phyloP scores from a whole-genome alignment of 129 eudicot species.

The Cynara cardunculus region DNA sequence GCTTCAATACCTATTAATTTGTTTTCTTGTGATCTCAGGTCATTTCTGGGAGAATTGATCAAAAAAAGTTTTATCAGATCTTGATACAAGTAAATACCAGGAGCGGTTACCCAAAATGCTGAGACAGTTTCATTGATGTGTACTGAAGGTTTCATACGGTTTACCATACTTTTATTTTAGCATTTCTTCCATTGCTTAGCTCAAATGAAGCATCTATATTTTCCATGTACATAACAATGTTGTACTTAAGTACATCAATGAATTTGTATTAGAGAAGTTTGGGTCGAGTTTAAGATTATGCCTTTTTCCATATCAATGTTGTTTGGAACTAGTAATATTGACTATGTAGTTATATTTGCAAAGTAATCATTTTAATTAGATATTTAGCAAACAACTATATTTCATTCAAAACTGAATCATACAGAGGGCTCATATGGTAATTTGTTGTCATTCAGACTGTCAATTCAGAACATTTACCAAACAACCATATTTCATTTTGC shows the following conservation, averaged over 20 bases:
- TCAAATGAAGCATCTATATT: neutral
- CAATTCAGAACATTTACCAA: too few species aligned
- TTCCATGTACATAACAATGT: neutral
- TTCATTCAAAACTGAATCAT: too few species aligned
- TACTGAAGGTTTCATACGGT: neutral
- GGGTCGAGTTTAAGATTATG: neutral
- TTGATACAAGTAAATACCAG: conserved; percentile 77
- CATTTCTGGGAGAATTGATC: conserved; percentile 72
- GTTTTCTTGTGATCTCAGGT: conserved; percentile 30
- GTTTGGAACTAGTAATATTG: too few species aligned
- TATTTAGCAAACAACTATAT: too few species aligned
- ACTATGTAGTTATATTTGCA: too few species aligned
- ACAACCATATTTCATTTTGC: too few species aligned
- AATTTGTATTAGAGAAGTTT: neutral
- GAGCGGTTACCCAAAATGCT: neutral
- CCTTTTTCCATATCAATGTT: neutral
- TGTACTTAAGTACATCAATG: too few species aligned
- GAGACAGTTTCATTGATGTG: neutral
- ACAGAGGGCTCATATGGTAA: too few species aligned
- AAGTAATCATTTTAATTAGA: too few species aligned
- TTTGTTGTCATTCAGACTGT: too few species aligned
- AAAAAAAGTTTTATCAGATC: conserved; percentile 60
- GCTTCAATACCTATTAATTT: neutral
- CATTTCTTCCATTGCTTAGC: neutral
- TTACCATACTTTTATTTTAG: neutral